Evolutionary conservation across 257 asterid species (phyloP), one percentile per base, ranked within the genome.

Genomic region (Solanum chmielewskii): DNA sequence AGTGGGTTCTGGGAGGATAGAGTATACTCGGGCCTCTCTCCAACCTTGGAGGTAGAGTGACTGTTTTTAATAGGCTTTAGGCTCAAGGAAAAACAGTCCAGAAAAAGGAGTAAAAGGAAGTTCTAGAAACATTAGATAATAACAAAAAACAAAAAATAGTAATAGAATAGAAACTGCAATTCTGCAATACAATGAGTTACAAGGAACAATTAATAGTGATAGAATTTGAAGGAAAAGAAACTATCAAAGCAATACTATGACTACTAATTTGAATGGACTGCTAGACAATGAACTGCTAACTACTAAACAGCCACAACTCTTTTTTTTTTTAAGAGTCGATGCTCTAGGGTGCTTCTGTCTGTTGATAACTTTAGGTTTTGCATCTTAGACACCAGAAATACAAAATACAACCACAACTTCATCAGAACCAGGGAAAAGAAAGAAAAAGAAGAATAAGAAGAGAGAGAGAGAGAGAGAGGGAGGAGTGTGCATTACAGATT

Each of bases 401-500:
- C 66, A 20, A 59, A 59, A 59, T 7, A 59, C 66, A 59, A 20
- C 66, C 10, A 59, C 4, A 20, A 7, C 4, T 59, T 6, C 66
- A 59, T 59, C 66, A 59, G 25, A 59, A 59, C 66, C 66, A 59
- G 66, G 10, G 2, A 59, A 59, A 59, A 56, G 11, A 59, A 59
- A 20, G 12, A 7, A 59, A 21, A 20, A 59, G 66, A 20, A 59
- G 25, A 56, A 47, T 13, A n/a, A 11, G 13, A 4, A n/a, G 70
- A 62, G 70, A 4, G 12, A 60, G 31, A 4, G 12, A 60, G 31
- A 10, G 47, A 25, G 73, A 11, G 70, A 9, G 85, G 14, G 33
- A 16, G 25, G 13, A 18, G n/a, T 52, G 89, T 86, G 70, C 89
- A 84, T 10, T 66, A 66, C 68, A 52, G n/a, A 18, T 52, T 52